Evolutionary conservation across 2,329 filamentous ascomycete genomes (phyloP).

Genomic region (Beauveria asiatica): DNA sequence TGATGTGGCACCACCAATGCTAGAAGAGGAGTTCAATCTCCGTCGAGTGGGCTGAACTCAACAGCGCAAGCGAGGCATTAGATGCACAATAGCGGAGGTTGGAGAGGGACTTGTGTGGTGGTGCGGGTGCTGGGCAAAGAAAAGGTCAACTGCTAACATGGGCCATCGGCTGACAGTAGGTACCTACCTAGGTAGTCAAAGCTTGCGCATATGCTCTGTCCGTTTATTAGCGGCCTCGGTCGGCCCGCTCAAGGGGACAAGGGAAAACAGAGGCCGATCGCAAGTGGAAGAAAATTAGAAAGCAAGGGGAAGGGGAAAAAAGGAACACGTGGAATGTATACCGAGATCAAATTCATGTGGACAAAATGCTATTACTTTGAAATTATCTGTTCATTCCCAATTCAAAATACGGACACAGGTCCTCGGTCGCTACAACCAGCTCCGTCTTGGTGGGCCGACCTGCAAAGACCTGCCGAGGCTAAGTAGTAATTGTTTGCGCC

Average conservation of each 20-base stretch:
- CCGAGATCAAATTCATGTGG: too few relatives aligned
- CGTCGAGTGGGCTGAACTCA: neutral
- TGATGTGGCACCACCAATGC: slow-evolving; percentile 8
- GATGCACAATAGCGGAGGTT: slow-evolving; percentile 9
- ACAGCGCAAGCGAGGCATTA: neutral
- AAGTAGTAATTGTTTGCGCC: slow-evolving; percentile 9
- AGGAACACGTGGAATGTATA: too few relatives aligned
- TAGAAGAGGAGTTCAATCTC: slow-evolving; percentile 11
- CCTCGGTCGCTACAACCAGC: neutral
- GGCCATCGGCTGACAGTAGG: neutral
- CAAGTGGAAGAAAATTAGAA: too few relatives aligned
- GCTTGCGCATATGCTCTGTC: neutral
- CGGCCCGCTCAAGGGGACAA: neutral
- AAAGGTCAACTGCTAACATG: slow-evolving; percentile 5
- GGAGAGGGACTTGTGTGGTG: neutral
- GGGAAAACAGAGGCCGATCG: too few relatives aligned
- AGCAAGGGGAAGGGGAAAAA: too few relatives aligned
- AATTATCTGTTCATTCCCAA: too few relatives aligned
- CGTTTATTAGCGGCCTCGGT: slow-evolving; percentile 14
- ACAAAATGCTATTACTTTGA: too few relatives aligned
- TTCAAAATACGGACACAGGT: too few relatives aligned
- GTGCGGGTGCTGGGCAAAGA: neutral
- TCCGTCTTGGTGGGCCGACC: neutral
- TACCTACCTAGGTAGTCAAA: too few relatives aligned
- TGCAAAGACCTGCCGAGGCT: slow-evolving; percentile 16